phyloP scores from a whole-genome alignment of 768 basidiomycete genomes.

The Tulasnella sp. region DNA sequence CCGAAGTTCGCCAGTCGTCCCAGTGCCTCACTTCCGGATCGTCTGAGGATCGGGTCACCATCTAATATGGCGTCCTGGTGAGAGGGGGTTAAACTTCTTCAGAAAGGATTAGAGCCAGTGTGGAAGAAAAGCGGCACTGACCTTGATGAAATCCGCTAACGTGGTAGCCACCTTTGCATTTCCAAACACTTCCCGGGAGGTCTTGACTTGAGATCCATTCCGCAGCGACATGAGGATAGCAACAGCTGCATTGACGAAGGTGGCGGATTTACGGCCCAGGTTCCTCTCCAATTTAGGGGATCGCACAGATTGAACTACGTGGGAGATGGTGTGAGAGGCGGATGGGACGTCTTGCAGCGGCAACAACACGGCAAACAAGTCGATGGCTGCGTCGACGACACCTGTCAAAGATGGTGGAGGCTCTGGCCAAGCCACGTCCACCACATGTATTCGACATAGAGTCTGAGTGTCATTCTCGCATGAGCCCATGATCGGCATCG shows the following conservation, averaged over 20 bases:
- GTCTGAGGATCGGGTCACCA: conserved; percentile 63
- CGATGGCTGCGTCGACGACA: conserved; percentile 82
- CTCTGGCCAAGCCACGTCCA: conserved; percentile 34
- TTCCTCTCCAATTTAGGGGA: conserved; percentile 82
- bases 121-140: conserved; percentile 29
- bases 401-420: conserved; percentile 69
- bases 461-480: conserved; percentile 78
- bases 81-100: conserved; percentile 9
- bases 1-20: conserved; percentile 78
- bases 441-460: conserved; percentile 44
- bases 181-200: conserved; percentile 57
- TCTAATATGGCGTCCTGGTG: conserved; percentile 68
- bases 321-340: conserved; percentile 43
- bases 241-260: conserved; percentile 66
- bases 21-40: conserved; percentile 75
- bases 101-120: conserved; percentile 1
- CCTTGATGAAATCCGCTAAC: conserved; percentile 69
- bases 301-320: conserved; percentile 52
- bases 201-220: conserved; percentile 27
- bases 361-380: conserved; percentile 70
- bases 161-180: conserved; percentile 48
- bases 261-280: conserved; percentile 73
- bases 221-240: conserved; percentile 64
- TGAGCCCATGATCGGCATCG: conserved; percentile 69
- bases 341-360: conserved; percentile 62